These are phyloP conservation scores for Taphrina pruni DNA, from an alignment of 1,139 yeast species.

Conservation along the genomic window DNA sequence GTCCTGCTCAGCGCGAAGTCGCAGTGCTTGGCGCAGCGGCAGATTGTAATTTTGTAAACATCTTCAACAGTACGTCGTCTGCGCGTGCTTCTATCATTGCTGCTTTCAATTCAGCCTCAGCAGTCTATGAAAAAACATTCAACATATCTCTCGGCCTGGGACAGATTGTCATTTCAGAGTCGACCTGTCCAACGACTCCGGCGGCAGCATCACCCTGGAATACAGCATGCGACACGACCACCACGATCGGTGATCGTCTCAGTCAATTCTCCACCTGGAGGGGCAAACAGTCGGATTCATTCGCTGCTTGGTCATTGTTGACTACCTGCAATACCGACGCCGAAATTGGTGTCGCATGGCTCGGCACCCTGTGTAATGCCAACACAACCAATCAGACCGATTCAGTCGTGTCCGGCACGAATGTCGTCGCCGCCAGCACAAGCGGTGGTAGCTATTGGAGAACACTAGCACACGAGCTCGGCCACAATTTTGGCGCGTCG, in stretches of 20 bases:
- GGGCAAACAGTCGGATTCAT: conserved; percentile 49
- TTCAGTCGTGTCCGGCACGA: conserved; percentile 51
- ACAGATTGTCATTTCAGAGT: conserved; percentile 46
- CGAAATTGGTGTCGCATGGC: conserved; percentile 55
- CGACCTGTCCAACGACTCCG: conserved; percentile 48
- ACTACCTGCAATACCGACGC: conserved; percentile 52
- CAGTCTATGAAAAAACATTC: conserved; percentile 52
- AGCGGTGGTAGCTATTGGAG: conserved; percentile 51
- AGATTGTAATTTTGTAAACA: conserved; percentile 52
- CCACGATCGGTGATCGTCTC: conserved; percentile 50
- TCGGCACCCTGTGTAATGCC: conserved; percentile 52
- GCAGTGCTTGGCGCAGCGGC: conserved; percentile 54
- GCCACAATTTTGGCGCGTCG: conserved; percentile 54
- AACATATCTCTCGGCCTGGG: conserved; percentile 53
- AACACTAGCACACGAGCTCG: conserved; percentile 55
- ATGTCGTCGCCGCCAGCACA: conserved; percentile 52
- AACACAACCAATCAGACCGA: conserved; percentile 38
- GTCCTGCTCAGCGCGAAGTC: conserved; percentile 51
- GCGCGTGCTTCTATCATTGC: conserved; percentile 52
- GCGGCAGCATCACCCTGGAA: conserved; percentile 50
- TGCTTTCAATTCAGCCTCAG: conserved; percentile 53
- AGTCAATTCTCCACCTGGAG: conserved; percentile 52
- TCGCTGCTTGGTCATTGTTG: conserved; percentile 54
- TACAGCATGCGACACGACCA: conserved; percentile 48
- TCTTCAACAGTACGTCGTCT: conserved; percentile 49